Evolutionary conservation across 495 filamentous ascomycete genomes (phyloP), one percentile per base, ranked within the genome.

Genomic region (Oidiodendron maius): DNA sequence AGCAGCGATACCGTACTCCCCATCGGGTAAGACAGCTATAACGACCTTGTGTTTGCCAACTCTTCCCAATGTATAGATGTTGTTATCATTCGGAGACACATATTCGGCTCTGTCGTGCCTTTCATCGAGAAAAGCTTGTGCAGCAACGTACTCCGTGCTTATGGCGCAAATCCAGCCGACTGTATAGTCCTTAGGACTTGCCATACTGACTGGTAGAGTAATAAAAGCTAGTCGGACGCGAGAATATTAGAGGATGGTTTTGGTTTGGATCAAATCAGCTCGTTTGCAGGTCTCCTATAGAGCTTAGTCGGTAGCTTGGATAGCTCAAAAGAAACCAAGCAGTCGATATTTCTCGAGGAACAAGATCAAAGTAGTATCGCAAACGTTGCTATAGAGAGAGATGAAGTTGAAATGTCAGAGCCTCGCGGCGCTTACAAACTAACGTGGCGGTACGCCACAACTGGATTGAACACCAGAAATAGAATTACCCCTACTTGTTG

Each of bases 101-200:
- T 48, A n/a, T 40, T 64, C 53, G 13, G 48, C 57, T 8, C 8
- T 28, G 0, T 50, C 54, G 50, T 62, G 60, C 24, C 46, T 46
- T 53, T 61, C 51, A 28, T 70, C 68, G 9, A 68, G 61, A n/a
- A 71, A 57, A 9, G 45, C 56, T 30, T 40, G 44, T 25, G 64
- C 65, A 1, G 65, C 66, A 36, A 61, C 60, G 26, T 56, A 50
- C 32, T 67, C 61, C 3, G 48, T 64, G 10, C 9, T 38, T 24
- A 67, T 41, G 41, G 62, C 62, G 48, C 63, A 67, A 12, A 71
- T 64, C 64, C 66, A 69, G 35, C 63, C 66, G 15, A 67, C 59
- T 0, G 56, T 63, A 25, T 65, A 62, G n/a, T 48, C 30, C 23
- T 53, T 30, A 26, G 16, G 40, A 22, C 35, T 20, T 2, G n/a